Conservation (phyloP, 2,329 filamentous ascomycete genomes). For the Colletotrichum theobromicola region DNA sequence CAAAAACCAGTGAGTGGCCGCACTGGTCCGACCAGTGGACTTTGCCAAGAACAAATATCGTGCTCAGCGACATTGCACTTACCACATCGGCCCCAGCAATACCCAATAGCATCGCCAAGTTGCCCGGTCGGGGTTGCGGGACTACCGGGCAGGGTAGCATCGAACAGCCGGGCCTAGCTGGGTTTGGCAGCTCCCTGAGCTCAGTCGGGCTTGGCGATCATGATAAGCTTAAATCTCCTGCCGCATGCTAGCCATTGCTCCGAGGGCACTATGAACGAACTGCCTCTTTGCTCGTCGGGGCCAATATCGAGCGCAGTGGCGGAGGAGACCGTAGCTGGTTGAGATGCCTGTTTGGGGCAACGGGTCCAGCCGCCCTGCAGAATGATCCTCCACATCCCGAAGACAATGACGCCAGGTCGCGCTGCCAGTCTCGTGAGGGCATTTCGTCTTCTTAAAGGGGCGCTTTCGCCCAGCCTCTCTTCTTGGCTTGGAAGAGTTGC, state of each 20-base stretch:
- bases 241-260: conserved; percentile 15
- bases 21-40: not conserved
- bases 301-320: not conserved
- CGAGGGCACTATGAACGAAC: conserved; percentile 4
- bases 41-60: not conserved
- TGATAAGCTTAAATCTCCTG: conserved; percentile 24
- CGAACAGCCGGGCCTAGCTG: conserved; percentile 14
- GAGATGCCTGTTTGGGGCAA: conserved; percentile 20
- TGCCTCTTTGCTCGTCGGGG: conserved; percentile 5
- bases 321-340: not conserved
- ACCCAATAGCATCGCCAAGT: not conserved
- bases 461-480: not conserved
- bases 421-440: not conserved
- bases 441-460: not conserved
- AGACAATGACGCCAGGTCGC: not conserved
- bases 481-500: not conserved
- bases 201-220: conserved; percentile 11
- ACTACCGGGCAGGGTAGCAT: conserved; percentile 14
- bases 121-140: not conserved
- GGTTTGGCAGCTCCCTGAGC: conserved; percentile 18
- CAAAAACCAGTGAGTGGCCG: not conserved
- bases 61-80: not conserved
- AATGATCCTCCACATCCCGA: conserved; percentile 1
- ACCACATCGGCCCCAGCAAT: not conserved
- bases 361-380: conserved; percentile 13